phyloP scores from a whole-genome alignment of 257 asterid genomes.

The Scutellaria barbata region DNA sequence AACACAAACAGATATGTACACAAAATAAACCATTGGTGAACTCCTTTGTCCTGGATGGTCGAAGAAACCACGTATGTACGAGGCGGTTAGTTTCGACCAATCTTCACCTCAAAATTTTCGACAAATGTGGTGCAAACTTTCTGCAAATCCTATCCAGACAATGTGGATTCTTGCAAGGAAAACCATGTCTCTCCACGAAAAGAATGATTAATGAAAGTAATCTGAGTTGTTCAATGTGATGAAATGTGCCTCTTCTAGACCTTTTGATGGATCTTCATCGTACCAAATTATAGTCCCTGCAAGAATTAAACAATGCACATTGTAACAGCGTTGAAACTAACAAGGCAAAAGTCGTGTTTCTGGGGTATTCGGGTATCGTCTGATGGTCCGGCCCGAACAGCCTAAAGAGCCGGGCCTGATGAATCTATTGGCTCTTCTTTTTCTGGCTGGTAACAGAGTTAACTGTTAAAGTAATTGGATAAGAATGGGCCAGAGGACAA shows the following conservation, averaged over 20 bases:
- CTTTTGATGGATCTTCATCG: constrained; percentile 58
- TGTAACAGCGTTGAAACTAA: neutral
- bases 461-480: too few species aligned
- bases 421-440: too few species aligned
- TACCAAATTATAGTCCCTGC: constrained; percentile 73
- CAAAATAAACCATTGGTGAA: neutral
- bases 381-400: too few species aligned
- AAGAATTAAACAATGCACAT: constrained; percentile 25
- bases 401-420: too few species aligned
- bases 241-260: constrained; percentile 62
- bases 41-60: neutral
- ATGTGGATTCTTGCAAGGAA: constrained; percentile 35
- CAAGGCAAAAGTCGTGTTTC: too few species aligned
- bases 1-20: constrained; percentile 35
- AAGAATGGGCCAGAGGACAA: too few species aligned
- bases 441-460: too few species aligned
- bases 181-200: neutral
- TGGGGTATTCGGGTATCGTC: too few species aligned
- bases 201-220: constrained; percentile 46
- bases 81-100: neutral
- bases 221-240: constrained; percentile 63
- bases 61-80: neutral
- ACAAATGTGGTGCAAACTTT: neutral
- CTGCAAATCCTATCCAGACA: constrained; percentile 20
- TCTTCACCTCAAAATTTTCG: constrained; percentile 10